Base-by-base conservation (phyloP, 2,329 filamentous ascomycete genomes). In the Ilyonectria sp. region DNA sequence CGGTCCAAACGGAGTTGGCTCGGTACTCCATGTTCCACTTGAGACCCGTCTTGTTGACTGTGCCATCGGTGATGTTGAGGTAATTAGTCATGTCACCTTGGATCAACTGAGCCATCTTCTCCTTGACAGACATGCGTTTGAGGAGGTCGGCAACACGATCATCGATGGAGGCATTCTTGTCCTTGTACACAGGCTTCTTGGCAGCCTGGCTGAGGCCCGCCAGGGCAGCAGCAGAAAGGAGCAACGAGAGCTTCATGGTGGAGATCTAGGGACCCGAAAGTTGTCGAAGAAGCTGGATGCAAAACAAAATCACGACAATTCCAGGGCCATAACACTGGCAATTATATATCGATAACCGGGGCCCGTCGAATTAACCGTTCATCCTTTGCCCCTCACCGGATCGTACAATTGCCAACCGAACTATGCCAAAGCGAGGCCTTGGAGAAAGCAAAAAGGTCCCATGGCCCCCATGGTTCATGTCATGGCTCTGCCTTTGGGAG, bases 61-160 rank as follows among this genome's bases (percentile, higher is more conserved):
- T 83, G 62, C 90, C 90, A 37, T 87, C 86, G 0, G 88, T 90
- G n/a, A 86, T 85, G 76, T 94, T 90, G 78, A 94, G 86, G 89
- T 91, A 94, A 76, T 93, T 93, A 6, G 87, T 85, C 67, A 94
- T 85, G 75, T 94, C 92, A 54, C 92, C 90, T 76, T 92, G 90
- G 31, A 91, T 84, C 71, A 92, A 82, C 77, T 94, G 92, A 1
- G 90, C 86, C 50, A 89, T 87, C 81, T 94, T 94, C 67, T 94
- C 92, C 74, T 92, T 85, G 61, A 93, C 86, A 0, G 90, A 93
- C 92, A 94, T 94, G 26, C 90, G 87, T 13, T 87, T 87, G 59
- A 94, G 80, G 6, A 94, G 85, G 77, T 94, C 92, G 10, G 86
- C 78, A 11, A 94, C 87, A 66, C 92, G 86, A 56, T 86, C 87